phyloP scores from a whole-genome alignment of 116 monocot species.

The Thalassia testudinum region DNA sequence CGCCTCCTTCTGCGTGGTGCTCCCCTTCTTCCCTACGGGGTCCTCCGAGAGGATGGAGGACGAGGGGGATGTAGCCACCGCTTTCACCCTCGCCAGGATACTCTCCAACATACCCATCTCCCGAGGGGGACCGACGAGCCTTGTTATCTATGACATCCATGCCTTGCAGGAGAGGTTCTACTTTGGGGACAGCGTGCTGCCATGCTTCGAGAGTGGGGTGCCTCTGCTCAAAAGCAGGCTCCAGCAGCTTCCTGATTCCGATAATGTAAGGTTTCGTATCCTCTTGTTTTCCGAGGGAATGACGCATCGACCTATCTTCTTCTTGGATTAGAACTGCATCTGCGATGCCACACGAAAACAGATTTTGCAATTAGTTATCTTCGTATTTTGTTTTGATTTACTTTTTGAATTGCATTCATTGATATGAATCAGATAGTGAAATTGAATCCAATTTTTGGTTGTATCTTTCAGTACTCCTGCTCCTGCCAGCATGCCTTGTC shows the following conservation, averaged over 20 bases:
- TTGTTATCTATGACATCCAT: slow-evolving; percentile 89
- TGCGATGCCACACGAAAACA: too few relatives aligned
- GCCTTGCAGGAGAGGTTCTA: slow-evolving; percentile 97
- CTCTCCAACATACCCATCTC: slow-evolving; percentile 89
- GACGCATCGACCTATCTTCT: too few relatives aligned
- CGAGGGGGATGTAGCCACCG: slow-evolving; percentile 95
- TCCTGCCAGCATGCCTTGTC: too few relatives aligned
- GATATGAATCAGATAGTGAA: too few relatives aligned
- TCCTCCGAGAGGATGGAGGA: slow-evolving; percentile 93
- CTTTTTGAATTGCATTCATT: too few relatives aligned
- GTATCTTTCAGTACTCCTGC: too few relatives aligned
- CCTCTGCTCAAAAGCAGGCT: slow-evolving; percentile 81
- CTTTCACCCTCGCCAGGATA: slow-evolving; percentile 77
- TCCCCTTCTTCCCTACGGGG: slow-evolving; percentile 92
- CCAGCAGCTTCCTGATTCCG: slow-evolving; percentile 88
- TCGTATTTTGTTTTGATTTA: too few relatives aligned
- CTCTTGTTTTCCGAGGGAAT: too few relatives aligned
- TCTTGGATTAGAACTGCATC: too few relatives aligned
- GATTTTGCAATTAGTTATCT: too few relatives aligned
- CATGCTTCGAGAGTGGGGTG: slow-evolving; percentile 93
- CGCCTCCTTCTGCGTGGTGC: slow-evolving; percentile 76
- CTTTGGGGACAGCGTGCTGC: slow-evolving; percentile 86
- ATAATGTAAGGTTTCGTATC: slow-evolving; percentile 55
- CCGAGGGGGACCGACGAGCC: slow-evolving; percentile 82
- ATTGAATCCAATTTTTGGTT: too few relatives aligned